phyloP scores from a whole-genome alignment of 495 filamentous ascomycete species.

The Neurospora sp. region DNA sequence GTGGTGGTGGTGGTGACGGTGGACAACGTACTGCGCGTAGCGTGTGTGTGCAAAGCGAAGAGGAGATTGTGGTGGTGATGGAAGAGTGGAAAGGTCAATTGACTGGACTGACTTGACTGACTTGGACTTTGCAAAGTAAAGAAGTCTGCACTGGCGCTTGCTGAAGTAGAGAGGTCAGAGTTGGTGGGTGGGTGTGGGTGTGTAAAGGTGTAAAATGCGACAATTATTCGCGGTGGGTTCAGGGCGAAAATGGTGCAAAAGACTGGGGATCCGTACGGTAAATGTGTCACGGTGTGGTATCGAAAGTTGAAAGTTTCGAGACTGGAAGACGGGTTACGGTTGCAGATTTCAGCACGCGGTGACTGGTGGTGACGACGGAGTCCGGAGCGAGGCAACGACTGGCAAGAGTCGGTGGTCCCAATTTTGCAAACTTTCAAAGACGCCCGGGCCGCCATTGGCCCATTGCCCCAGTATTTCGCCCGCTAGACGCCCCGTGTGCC shows the following conservation, averaged over 20 bases:
- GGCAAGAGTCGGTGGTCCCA: no score
- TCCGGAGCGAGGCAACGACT: not conserved
- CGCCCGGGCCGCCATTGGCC: not conserved
- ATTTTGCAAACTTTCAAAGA: not conserved
- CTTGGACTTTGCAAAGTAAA: not conserved
- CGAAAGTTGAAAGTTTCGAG: not conserved
- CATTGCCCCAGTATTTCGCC: not conserved
- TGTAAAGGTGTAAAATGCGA: not conserved
- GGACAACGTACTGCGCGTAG: not conserved
- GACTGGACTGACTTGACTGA: not conserved
- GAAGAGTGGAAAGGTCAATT: not conserved
- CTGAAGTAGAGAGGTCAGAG: not conserved
- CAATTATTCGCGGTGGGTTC: not conserved
- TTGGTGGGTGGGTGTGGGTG: not conserved
- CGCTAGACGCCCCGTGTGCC: not conserved
- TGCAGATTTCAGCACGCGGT: not conserved
- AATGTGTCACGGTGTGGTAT: not conserved
- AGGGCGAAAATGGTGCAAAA: not conserved
- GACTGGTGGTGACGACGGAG: not conserved
- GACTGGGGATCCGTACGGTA: not conserved
- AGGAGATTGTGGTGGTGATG: not conserved
- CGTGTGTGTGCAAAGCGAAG: not conserved
- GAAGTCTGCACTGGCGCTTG: not conserved
- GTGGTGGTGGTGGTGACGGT: not conserved
- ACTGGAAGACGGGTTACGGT: not conserved